These are phyloP conservation scores for Leccinum boreale DNA, from an alignment of 768 basidiomycete genomes.

Conservation along the genomic window DNA sequence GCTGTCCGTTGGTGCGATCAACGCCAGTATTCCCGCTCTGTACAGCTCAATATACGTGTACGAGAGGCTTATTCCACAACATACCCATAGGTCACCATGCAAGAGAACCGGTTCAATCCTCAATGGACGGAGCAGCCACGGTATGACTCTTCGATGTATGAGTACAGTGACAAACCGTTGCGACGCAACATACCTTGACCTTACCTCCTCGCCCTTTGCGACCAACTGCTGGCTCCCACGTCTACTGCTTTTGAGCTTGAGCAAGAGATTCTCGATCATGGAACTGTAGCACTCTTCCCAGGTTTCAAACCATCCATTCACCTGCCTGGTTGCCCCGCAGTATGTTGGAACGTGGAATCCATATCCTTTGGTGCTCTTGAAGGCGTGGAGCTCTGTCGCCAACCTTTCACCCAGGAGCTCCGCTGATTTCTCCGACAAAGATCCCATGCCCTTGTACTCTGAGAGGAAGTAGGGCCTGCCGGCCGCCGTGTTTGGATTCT, in stretches of 20 bases:
- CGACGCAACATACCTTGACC: slow-evolving; percentile 38
- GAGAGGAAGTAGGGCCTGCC: slow-evolving; percentile 66
- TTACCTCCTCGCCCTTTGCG: slow-evolving; percentile 48
- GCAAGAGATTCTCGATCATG: slow-evolving; percentile 58
- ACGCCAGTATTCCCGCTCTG: slow-evolving; percentile 75
- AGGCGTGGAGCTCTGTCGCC: slow-evolving; percentile 62
- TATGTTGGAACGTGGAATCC: slow-evolving; percentile 76
- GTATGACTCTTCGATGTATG: slow-evolving; percentile 56
- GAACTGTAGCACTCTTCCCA: slow-evolving; percentile 70
- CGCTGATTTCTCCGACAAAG: slow-evolving; percentile 46
- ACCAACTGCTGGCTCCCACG: slow-evolving; percentile 46
- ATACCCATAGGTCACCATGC: slow-evolving; percentile 81
- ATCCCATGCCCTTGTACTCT: slow-evolving; percentile 62
- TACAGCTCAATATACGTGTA: background rate
- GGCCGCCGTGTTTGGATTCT: slow-evolving; percentile 25
- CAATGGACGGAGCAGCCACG: slow-evolving; percentile 58
- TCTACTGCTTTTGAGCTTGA: slow-evolving; percentile 40
- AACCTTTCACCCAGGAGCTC: slow-evolving; percentile 54
- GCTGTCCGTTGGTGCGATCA: slow-evolving; percentile 49
- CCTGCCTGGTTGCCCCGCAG: slow-evolving; percentile 67
- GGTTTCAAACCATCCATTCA: slow-evolving; percentile 68
- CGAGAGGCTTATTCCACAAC: slow-evolving; percentile 14
- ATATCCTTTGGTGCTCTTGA: slow-evolving; percentile 53
- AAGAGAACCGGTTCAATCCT: slow-evolving; percentile 63
- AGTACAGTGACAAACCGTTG: background rate